phyloP scores from a whole-genome alignment of 2,329 filamentous ascomycete species.

The Talaromyces sp. region DNA sequence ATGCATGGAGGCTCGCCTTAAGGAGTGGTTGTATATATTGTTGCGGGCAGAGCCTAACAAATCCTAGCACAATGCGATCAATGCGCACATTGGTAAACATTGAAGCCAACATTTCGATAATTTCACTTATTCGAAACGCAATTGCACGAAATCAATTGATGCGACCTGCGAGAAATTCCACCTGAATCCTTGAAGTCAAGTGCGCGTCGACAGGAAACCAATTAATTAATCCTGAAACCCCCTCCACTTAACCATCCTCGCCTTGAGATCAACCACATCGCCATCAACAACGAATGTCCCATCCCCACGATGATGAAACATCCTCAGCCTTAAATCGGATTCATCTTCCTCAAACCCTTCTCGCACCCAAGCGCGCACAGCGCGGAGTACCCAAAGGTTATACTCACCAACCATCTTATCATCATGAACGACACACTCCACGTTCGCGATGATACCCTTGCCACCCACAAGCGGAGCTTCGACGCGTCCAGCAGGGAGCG shows the following conservation, averaged over 20 bases:
- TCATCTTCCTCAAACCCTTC: conserved; percentile 18
- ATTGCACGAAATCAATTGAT: too few relatives aligned
- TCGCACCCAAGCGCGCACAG: conserved; percentile 37
- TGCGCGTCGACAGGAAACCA: background rate
- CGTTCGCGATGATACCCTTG: conserved; percentile 34
- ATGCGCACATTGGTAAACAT: too few relatives aligned
- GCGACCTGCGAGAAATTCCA: background rate
- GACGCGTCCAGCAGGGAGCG: conserved; percentile 32
- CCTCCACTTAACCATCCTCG: conserved; percentile 40
- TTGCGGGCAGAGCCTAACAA: too few relatives aligned
- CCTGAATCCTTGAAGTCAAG: background rate
- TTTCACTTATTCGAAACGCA: too few relatives aligned
- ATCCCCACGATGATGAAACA: conserved; percentile 42
- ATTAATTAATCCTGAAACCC: conserved; percentile 35
- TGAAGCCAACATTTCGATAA: too few relatives aligned
- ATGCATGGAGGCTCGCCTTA: too few relatives aligned
- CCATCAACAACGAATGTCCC: conserved; percentile 39
- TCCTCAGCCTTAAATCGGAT: conserved; percentile 14
- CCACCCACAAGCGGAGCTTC: conserved; percentile 38
- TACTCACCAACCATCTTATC: conserved; percentile 37
- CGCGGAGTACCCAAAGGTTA: conserved; percentile 38
- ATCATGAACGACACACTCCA: conserved; percentile 42
- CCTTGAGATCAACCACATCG: conserved; percentile 35
- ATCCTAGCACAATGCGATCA: too few relatives aligned
- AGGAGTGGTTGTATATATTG: too few relatives aligned